Base-by-base conservation (phyloP, 305 asterid genomes). In the Lippia alba region DNA sequence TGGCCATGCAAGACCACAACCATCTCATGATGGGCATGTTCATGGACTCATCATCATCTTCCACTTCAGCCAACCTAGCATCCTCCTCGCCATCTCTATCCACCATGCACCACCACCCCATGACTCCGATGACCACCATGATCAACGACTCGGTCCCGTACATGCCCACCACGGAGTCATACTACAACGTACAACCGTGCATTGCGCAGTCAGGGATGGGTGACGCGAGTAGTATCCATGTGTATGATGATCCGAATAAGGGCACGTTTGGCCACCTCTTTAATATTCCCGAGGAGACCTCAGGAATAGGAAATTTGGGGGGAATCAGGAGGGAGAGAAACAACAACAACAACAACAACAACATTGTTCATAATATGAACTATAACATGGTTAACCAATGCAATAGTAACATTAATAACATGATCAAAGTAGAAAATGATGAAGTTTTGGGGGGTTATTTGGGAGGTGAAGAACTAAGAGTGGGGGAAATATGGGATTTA, bases 401-500 rank as follows among this genome's bases (percentile, higher is more conserved):
- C 68, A 64, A 60, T 46, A 64, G 3, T 59, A 67, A 57, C 49
- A 48, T 53, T 59, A 76, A 51, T 46, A 68, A 67, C 60, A 65
- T 24, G 30, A 24, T 40, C 72, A 81, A 81, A 67, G 76, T 74
- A 72, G 87, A 81, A 56, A 83, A 78, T 51, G 61, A 71, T 64
- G 89, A 70, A 46, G 84, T 78, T n/a, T 72, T 77, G 34, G 86
- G 76, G 74, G 79, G 81, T 66, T 80, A 77, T 67, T 87, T 86
- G 86, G 89, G 79, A 50, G 90, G 82, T 56, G 86, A 81, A 50
- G 84, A 81, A 48, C 7, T 75, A 11, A 80, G 76, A 74, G 78
- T 74, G 39, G 89, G 78, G 51, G 91, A 87, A 70, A 44, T 44
- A 44, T 87, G 89, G 89, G 87, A 83, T 69, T 83, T 87, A 68